Conservation (phyloP, 192 early-diverging fungal genomes). For the Mortierella antarctica region DNA sequence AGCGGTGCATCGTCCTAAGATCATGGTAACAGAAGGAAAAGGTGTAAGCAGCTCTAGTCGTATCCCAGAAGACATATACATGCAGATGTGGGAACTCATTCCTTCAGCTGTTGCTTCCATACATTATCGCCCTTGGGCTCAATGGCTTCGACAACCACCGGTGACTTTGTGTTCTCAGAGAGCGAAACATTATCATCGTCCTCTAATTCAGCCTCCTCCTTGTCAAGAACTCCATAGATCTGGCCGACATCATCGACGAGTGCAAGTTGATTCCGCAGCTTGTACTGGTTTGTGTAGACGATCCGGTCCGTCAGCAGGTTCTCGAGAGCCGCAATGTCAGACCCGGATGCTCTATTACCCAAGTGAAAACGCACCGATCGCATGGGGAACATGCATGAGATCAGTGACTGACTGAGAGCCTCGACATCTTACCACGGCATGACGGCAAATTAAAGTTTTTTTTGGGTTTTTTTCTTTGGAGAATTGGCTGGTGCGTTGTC, state of each 20-base stretch:
- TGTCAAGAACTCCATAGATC: conserved; percentile 32
- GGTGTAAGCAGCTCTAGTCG: not conserved
- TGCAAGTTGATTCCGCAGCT: conserved; percentile 36
- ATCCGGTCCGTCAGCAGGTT: conserved; percentile 39
- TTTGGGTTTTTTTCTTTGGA: too few species aligned
- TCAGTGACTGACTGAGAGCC: not conserved
- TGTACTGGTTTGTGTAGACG: conserved; percentile 45
- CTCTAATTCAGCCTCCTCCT: conserved; percentile 35
- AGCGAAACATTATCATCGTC: conserved; percentile 38
- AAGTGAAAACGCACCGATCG: not conserved
- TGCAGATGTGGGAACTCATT: not conserved
- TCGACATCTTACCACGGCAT: not conserved
- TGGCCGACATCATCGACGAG: conserved; percentile 48
- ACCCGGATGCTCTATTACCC: conserved; percentile 3
- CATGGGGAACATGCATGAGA: not conserved
- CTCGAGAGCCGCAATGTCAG: conserved; percentile 24
- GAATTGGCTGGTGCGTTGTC: too few species aligned
- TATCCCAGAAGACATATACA: not conserved
- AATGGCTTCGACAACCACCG: conserved; percentile 39
- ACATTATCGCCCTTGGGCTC: conserved; percentile 23
- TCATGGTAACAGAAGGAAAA: not conserved
- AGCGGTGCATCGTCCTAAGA: conserved; percentile 22
- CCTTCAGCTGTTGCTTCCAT: not conserved
- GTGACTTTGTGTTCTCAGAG: conserved; percentile 40
- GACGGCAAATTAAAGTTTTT: too few species aligned